A percentile compares a stretch with the other conserved stretches of the same genome.
phyloP scores from a whole-genome alignment of 805 yeast genomes.

The Ogataea trehaloabstinens region DNA sequence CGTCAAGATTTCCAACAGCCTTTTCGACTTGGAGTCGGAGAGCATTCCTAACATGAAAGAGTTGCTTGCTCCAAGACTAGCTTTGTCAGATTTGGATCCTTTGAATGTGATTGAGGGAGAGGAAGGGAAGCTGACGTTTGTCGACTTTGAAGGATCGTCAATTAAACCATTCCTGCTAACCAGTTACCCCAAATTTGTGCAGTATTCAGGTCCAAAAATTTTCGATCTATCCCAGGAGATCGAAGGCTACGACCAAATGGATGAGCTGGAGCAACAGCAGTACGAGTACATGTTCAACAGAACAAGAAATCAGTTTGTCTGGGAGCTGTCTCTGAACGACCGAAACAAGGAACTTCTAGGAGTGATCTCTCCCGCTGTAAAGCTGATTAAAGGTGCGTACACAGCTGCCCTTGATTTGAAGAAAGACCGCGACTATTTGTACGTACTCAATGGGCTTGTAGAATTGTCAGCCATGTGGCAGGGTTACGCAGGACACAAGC shows the following conservation, averaged over 20 bases:
- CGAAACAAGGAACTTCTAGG: conserved; percentile 66
- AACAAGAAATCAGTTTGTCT: conserved; percentile 86
- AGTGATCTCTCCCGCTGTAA: conserved; percentile 79
- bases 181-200: conserved; percentile 77
- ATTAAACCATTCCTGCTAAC: conserved; percentile 81
- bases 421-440: conserved; percentile 55
- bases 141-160: conserved; percentile 81
- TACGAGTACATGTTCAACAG: conserved; percentile 83
- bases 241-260: conserved; percentile 63
- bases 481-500: conserved; percentile 54
- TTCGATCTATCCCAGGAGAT: conserved; percentile 73
- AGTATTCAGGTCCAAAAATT: conserved; percentile 85
- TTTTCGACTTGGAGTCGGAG: conserved; percentile 53
- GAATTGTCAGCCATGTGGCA: conserved; percentile 72
- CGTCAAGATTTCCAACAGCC: conserved; percentile 49
- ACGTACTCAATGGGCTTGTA: conserved; percentile 63
- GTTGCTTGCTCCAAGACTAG: conserved; percentile 69
- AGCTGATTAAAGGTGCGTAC: conserved; percentile 66
- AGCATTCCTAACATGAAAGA: conserved; percentile 62
- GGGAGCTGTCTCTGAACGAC: conserved; percentile 76
- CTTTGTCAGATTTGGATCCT: conserved; percentile 86
- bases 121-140: conserved; percentile 47
- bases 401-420: conserved; percentile 58
- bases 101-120: conserved; percentile 64
- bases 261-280: conserved; percentile 73